Evolutionary conservation across 140 eudicot genomes (phyloP).

Genomic region (Ambrosia hybrid): DNA sequence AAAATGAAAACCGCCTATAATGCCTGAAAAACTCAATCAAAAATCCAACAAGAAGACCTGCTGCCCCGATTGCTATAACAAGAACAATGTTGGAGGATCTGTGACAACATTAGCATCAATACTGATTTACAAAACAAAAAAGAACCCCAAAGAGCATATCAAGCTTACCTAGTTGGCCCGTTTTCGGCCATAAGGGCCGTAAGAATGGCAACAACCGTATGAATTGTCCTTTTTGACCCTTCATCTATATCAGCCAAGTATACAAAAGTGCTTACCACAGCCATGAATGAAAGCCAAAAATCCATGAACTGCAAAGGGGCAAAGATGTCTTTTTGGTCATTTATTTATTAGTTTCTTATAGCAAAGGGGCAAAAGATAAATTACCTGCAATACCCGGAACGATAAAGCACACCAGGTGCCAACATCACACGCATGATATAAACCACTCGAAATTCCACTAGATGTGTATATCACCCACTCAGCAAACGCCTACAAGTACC

Average conservation of each 20-base stretch:
- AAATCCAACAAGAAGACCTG: constrained; percentile 73
- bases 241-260: constrained; percentile 79
- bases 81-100: constrained; percentile 69
- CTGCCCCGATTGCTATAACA: constrained; percentile 74
- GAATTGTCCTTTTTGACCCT: constrained; percentile 80
- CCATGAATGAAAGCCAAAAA: constrained; percentile 99
- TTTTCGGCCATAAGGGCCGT: constrained; percentile 90
- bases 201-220: constrained; percentile 74
- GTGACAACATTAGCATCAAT: constrained; percentile 22
- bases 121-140: not conserved
- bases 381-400: constrained; percentile 74
- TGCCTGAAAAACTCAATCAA: constrained; percentile 58
- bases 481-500: constrained; percentile 66
- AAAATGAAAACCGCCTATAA: constrained; percentile 49
- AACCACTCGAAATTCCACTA: constrained; percentile 88
- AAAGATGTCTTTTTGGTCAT: constrained; percentile 3
- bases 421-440: constrained; percentile 95
- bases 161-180: constrained; percentile 73
- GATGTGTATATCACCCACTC: constrained; percentile 92
- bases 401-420: constrained; percentile 84
- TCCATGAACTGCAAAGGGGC: constrained; percentile 66
- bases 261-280: constrained; percentile 93
- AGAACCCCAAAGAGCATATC: not conserved
- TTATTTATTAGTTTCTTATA: not conserved
- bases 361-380: not conserved